Evolutionary conservation across 768 basidiomycete genomes (phyloP).

Genomic region (Glaciozyma martinii): DNA sequence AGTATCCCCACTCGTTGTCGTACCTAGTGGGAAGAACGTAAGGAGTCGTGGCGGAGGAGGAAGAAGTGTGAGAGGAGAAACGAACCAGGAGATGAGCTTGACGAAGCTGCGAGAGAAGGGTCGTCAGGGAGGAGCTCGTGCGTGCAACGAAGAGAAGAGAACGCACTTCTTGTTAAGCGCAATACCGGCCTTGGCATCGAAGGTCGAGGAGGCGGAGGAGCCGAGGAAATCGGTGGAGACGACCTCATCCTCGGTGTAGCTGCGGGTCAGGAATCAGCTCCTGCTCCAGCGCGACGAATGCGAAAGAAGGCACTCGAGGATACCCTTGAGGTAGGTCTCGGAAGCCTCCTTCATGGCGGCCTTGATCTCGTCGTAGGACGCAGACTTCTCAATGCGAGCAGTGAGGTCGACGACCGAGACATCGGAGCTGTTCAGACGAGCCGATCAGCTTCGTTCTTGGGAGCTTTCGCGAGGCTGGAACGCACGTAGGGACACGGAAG

Average conservation of each 20-base stretch:
- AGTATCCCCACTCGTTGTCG: constrained; percentile 57
- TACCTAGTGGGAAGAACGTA: constrained; percentile 20
- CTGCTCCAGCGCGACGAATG: neutral
- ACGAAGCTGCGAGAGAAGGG: constrained; percentile 57
- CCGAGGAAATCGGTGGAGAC: constrained; percentile 93
- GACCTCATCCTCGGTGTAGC: constrained; percentile 83
- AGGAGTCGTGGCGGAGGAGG: neutral
- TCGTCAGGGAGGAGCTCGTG: neutral
- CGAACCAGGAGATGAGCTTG: constrained; percentile 94
- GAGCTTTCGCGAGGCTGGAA: neutral
- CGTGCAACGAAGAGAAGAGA: neutral
- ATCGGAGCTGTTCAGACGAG: constrained; percentile 38
- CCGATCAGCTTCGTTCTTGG: neutral
- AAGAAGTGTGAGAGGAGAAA: constrained; percentile 64
- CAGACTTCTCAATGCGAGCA: constrained; percentile 74
- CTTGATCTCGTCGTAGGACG: constrained; percentile 89
- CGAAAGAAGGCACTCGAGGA: constrained; percentile 47
- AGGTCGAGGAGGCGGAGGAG: constrained; percentile 67
- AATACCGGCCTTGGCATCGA: constrained; percentile 89
- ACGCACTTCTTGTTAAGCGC: constrained; percentile 55
- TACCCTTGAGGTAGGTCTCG: constrained; percentile 53
- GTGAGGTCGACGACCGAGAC: constrained; percentile 98
- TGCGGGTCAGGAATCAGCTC: neutral
- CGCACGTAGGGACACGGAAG: constrained; percentile 93
- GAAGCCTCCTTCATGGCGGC: constrained; percentile 67